These are phyloP conservation scores for Gossypium stocksii DNA, from an alignment of 345 rosid species.

Conservation along the genomic window DNA sequence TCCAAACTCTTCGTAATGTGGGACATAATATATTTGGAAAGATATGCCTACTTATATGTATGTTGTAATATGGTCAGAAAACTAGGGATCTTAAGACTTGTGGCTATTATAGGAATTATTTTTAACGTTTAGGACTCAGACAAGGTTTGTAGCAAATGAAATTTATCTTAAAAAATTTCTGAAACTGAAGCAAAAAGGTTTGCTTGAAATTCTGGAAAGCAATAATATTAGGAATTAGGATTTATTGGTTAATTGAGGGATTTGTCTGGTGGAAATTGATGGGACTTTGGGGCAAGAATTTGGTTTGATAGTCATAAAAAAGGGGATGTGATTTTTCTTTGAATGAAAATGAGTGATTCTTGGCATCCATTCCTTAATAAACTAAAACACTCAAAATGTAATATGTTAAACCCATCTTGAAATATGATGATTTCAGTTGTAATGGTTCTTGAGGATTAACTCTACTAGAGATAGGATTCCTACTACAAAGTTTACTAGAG, in stretches of 20 bases:
- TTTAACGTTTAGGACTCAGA: background rate
- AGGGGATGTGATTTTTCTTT: background rate
- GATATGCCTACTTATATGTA: background rate
- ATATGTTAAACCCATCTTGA: background rate
- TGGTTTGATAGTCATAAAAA: background rate
- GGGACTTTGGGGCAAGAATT: background rate
- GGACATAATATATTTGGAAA: background rate
- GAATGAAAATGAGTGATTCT: background rate
- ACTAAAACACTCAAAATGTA: background rate
- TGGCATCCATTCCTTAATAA: background rate
- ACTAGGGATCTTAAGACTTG: background rate
- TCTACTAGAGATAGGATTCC: background rate
- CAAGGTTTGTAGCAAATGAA: background rate
- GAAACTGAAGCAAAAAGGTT: background rate
- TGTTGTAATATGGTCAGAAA: background rate
- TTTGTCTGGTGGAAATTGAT: background rate
- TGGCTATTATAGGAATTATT: background rate
- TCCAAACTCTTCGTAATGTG: background rate
- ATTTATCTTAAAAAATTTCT: background rate
- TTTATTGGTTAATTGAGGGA: background rate
- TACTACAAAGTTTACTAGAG: background rate
- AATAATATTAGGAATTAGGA: background rate
- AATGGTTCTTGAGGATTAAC: background rate
- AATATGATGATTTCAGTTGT: background rate
- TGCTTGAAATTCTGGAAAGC: background rate